Evolutionary conservation across 257 asterid genomes (phyloP), one percentile per base, ranked within the genome.

Genomic region (Jacaranda mimosifolia): DNA sequence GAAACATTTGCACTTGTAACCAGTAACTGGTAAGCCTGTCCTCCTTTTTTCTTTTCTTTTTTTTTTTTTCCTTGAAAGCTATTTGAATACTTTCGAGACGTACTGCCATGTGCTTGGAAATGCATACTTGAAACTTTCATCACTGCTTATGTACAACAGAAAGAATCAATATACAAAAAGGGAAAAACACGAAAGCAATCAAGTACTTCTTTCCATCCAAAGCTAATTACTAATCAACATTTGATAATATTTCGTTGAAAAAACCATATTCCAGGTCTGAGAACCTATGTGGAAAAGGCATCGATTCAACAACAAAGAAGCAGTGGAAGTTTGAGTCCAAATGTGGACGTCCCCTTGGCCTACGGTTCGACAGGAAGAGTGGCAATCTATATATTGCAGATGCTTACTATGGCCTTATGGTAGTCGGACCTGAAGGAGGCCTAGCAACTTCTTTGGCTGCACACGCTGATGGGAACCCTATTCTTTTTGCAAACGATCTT

Each of bases 291-390:
- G 91, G 88, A 5, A 79, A 65, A 69, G 98, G 94, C 0, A 84
- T 86, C 48, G 86, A 90, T 45, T 91, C 99, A 56, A 91, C 97
- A 6, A 95, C 98, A 51, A 17, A 76, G 36, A 91, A 87, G 81
- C 97, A 95, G 68, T 92, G 98, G 96, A 87, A 87, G 74, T 75
- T 78, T 39, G 98, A 95, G 88, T 32, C 88, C 4, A 65, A 64
- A 35, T 95, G 99, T 70, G 99, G 98, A 10, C 89, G 99, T 4
- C 99, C 99, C 1, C 87, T 95, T 0, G 99, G 99, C 70, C 90
- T 95, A 3, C 74, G 99, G 70, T 91, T 95, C 73, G 92, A 91
- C 70, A 73, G 13, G n/a, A 48, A 77, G 67, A 95, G 74, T 3
- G 99, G 99, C 4, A 66, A 87, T 17, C 75, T 95, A 36, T 95